Evolutionary conservation across 495 filamentous ascomycete genomes (phyloP), one percentile per base, ranked within the genome.

Genomic region (Penicillium crystallinum): DNA sequence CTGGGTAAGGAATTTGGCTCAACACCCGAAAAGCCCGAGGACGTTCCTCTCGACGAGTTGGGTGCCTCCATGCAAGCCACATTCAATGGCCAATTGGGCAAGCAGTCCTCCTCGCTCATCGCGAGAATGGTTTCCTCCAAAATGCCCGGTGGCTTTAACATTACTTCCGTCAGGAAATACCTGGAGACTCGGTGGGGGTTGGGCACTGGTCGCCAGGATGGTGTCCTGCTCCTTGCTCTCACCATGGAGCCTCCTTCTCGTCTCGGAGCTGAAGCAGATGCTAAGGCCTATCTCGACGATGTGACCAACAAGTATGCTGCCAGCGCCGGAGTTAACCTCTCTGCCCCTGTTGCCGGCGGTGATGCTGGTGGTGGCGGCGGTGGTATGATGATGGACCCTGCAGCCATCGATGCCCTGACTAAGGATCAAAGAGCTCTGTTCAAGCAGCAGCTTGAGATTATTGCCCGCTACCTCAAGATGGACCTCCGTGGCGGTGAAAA

Each of bases 101-200:
- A 99, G 73, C 93, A 97, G 49, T 92, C 93, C 0, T 89, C 89
- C 25, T 95, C 93, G 4, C 82, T 97, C 46, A 85, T 97, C 63
- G 92, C 95, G 27, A 84, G 92, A 53, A 76, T 97, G 64, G 91
- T 99, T 23, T 97, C 95, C 4, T 96, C 93, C 5, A 99, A 99
- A 70, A 97, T 99, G 93, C 95, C 93, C 29, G 95, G 91, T 64
- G 93, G 93, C 42, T 99, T 97, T 79, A 99, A 97, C 66, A 97
- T 97, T 65, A 96, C 92, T 58, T 78, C 86, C 2, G 89, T 93
- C 11, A 81, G 92, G 42, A 97, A 99, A 74, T 93, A 97, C 60
- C 69, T 99, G 19, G 90, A 95, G 73, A 92, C 91, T 6, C 78
- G 90, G 65, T 99, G 91, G 90, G 95, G 93, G 30, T 73, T 99